Evolutionary conservation across 1,139 yeast genomes (phyloP).

Genomic region (Wickerhamomyces sp.): DNA sequence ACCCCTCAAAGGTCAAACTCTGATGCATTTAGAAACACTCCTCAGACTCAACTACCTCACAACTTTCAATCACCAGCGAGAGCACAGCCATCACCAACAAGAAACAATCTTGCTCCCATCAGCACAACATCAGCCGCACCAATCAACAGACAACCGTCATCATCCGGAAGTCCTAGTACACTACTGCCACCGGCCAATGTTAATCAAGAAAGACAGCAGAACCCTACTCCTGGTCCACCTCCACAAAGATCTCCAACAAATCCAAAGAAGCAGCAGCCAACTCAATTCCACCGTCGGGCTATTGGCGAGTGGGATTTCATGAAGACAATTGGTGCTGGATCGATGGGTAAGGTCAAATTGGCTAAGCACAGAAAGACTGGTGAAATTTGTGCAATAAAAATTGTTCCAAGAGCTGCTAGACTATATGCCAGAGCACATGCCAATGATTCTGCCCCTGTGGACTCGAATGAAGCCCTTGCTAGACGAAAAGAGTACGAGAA

Average conservation of each 20-base stretch:
- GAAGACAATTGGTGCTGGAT: constrained; percentile 95
- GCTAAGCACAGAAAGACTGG: constrained; percentile 81
- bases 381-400: constrained; percentile 83
- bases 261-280: constrained; percentile 24
- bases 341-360: constrained; percentile 97
- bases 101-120: constrained; percentile 4
- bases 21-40: constrained; percentile 7
- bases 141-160: constrained; percentile 1
- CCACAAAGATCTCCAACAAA: constrained; percentile 18
- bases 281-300: constrained; percentile 76
- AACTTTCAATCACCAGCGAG: not conserved
- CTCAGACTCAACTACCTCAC: not conserved
- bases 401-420: constrained; percentile 76
- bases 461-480: constrained; percentile 52
- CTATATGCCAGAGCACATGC: constrained; percentile 73
- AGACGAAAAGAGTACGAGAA: constrained; percentile 74
- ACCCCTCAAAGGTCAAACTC: constrained; percentile 10
- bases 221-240: constrained; percentile 9
- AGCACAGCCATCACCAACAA: not conserved
- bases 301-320: constrained; percentile 97
- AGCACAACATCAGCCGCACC: constrained; percentile 3
- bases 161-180: constrained; percentile 25
- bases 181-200: constrained; percentile 25
- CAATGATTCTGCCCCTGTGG: constrained; percentile 58
- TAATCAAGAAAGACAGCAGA: constrained; percentile 16